Evolutionary conservation across 805 yeast genomes (phyloP).

Genomic region (Priceomyces carsonii): DNA sequence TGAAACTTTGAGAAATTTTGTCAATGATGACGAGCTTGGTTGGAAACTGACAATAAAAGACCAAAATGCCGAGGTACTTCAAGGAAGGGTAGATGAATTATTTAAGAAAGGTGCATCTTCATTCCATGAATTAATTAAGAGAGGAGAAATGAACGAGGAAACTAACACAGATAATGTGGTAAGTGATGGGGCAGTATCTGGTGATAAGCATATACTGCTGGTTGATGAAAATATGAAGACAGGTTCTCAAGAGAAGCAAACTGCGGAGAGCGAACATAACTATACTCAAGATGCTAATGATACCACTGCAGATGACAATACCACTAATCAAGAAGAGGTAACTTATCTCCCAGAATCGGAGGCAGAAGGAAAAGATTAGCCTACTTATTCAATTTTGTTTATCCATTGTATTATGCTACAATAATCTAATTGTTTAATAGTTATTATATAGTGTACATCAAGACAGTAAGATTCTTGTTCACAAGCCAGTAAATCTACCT

Average conservation of each 20-base stretch:
- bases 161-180: slow-evolving; percentile 9
- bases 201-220: slow-evolving; percentile 23
- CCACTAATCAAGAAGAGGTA: slow-evolving; percentile 29
- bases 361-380: no score
- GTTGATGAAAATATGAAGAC: slow-evolving; percentile 51
- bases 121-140: slow-evolving; percentile 15
- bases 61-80: slow-evolving; percentile 29
- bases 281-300: slow-evolving; percentile 53
- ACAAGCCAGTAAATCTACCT: slow-evolving; percentile 24
- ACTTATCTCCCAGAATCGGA: slow-evolving; percentile 18
- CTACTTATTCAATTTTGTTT: no score
- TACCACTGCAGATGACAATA: slow-evolving; percentile 44
- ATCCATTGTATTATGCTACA: no score
- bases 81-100: slow-evolving; percentile 32
- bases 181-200: slow-evolving; percentile 7
- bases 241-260: slow-evolving; percentile 41
- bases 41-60: slow-evolving; percentile 53
- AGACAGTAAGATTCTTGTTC: no score
- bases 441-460: no score
- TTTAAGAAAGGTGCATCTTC: slow-evolving; percentile 42
- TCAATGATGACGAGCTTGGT: slow-evolving; percentile 54
- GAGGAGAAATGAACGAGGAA: slow-evolving; percentile 11
- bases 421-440: no score
- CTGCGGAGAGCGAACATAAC: no score
- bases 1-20: slow-evolving; percentile 33